Evolutionary conservation across 768 basidiomycete genomes (phyloP), one percentile per base, ranked within the genome.

Genomic region (Exidia glandulosa): DNA sequence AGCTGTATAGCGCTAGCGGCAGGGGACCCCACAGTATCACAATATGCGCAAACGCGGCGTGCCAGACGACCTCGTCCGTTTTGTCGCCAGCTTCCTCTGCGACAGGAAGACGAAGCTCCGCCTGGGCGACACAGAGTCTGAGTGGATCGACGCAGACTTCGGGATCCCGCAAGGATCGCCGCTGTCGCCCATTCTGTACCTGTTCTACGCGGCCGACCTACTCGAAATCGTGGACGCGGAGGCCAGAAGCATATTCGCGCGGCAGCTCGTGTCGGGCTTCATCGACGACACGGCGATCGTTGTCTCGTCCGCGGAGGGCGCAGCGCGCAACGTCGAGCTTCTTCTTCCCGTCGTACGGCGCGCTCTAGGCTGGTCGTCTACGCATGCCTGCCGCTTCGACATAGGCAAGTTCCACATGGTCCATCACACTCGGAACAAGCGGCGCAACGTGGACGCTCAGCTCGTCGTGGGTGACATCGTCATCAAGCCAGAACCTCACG

Each of bases 31-130:
- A n/a, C n/a, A n/a, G n/a, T n/a, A n/a, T n/a, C 23, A 41, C 13
- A 62, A 64, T 59, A 32, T 65, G 57, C 9, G 45, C 19, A 45
- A 56, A 47, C 16, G 48, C 2, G 34, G 57, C 27, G 19, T 59
- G 29, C 64, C 61, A 27, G 45, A 16, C 29, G 55, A 62, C 32
- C 14, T 60, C 31, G 41, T 59, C 6, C 31, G 30, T 27, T 58
- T 56, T 27, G 30, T 61, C 16, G 16, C 25, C 37, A 31, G 13
- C 4, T 56, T 59, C 25, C 58, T 60, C 4, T 30, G 16, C 27
- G 62, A 57, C 23, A 27, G 62, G 14, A 56, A 29, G 3, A 57
- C 59, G 10, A 10, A 16, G 31, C 54, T 62, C 19, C 47, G 29
- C 13, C 56, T 64, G 27, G 62, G 47, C 12, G 32, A 41, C 25